Conservation (phyloP, 1,284 basidiomycete genomes). For the Microbotryum scabiosae region DNA sequence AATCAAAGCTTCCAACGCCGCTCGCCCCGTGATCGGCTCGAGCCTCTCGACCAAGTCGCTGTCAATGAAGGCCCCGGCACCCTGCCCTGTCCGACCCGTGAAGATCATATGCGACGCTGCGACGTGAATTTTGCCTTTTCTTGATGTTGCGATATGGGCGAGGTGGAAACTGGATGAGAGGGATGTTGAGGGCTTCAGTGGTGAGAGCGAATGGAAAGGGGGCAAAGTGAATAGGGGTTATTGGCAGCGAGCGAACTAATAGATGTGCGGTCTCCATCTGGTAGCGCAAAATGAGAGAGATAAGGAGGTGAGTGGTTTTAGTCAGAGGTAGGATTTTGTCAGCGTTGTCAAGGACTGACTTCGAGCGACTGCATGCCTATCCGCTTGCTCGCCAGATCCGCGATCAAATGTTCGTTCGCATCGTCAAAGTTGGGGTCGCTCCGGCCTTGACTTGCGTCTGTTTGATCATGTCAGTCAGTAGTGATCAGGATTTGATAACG, state of each 20-base stretch:
- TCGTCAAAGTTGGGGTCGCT: conserved; percentile 65
- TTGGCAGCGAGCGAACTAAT: conserved; percentile 45
- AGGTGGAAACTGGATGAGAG: conserved; percentile 7
- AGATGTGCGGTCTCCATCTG: conserved; percentile 78
- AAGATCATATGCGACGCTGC: conserved; percentile 76
- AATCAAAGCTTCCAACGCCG: conserved; percentile 48
- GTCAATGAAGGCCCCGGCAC: conserved; percentile 64
- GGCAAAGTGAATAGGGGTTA: conserved; percentile 43
- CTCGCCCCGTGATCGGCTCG: conserved; percentile 58
- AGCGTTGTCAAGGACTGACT: too few relatives aligned
- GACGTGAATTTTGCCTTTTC: conserved; percentile 51
- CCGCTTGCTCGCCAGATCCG: conserved; percentile 42
- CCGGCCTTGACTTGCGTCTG: conserved; percentile 67
- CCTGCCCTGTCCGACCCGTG: conserved; percentile 51
- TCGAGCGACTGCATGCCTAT: too few relatives aligned
- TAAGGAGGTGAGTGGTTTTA: not conserved
- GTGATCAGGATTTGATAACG: too few relatives aligned
- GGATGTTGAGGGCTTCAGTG: not conserved
- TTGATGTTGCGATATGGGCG: conserved; percentile 10
- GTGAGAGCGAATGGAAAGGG: not conserved
- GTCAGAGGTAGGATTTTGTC: too few relatives aligned
- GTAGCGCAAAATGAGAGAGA: not conserved
- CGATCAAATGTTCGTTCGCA: conserved; percentile 58
- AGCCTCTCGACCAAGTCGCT: conserved; percentile 56
- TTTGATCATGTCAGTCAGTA: not conserved